Evolutionary conservation across 768 basidiomycete genomes (phyloP), one percentile per base, ranked within the genome.

Genomic region (Brasilioporus rufonigricans): DNA sequence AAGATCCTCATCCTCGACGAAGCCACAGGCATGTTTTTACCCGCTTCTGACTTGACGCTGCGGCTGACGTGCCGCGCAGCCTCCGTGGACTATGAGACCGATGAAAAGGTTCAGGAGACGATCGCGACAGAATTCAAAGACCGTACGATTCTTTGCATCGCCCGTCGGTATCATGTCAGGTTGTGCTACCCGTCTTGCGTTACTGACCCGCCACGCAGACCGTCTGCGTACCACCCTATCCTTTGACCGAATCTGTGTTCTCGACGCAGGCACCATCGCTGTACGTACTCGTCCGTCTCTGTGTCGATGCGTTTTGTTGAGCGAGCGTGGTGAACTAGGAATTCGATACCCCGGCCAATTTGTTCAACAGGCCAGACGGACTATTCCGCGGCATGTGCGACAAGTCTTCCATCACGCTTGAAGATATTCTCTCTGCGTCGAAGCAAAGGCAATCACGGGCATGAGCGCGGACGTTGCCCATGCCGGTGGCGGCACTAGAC

Each of bases 331-430:
- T 29, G 12, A 43, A 1, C 9, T 35, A 85, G 77, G 93, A 95
- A 79, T 89, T 90, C 63, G 92, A 93, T 67, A 86, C 88, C 3
- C 92, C 93, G 0, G 72, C 77, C 23, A 80, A 77, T 40, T 70
- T 95, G n/a, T 93, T 82, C 70, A 61, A 77, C 46, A 73, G 68
- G 10, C 55, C 74, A 3, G 75, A 80, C 47, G 85, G 90, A 1
- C 85, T 91, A 58, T 95, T 95, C 77, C 79, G 83, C 36, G 82
- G 83, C 43, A 93, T 96, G 92, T 93, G 91, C 63, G 85, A 91
- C 29, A 83, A 83, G 54, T 89, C 88, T n/a, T 81, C 81, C 27
- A 89, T 94, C 58, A 77, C 82, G 16, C 65, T 86, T 14, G 82
- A 86, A 33, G 92, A 94, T 65, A 83, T 93, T 53, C 70, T 65